A percentile compares a stretch with the other conserved stretches of the same genome.
Conservation (phyloP, 352 stramenopile species). For the Phytopythium mirpurense region DNA sequence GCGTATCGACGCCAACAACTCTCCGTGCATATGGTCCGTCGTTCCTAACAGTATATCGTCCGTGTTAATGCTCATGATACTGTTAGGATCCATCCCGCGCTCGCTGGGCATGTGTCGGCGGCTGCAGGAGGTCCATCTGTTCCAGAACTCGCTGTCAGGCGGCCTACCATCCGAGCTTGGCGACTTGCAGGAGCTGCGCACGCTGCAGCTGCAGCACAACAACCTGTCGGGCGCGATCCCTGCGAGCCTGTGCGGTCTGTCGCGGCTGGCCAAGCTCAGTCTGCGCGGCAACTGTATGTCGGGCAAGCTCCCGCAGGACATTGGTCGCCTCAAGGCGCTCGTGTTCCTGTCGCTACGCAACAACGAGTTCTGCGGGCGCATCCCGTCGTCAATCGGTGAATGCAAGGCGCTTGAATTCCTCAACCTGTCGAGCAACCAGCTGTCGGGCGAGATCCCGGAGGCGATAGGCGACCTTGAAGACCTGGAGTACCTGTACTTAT, state of each 20-base stretch:
- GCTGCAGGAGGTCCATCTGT: slow-evolving; percentile 72
- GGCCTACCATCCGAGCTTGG: slow-evolving; percentile 47
- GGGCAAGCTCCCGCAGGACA: slow-evolving; percentile 49
- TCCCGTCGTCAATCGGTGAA: slow-evolving; percentile 58
- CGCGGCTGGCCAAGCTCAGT: slow-evolving; percentile 61
- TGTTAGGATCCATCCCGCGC: slow-evolving; percentile 33
- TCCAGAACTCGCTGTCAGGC: slow-evolving; percentile 74
- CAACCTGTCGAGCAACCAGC: slow-evolving; percentile 79
- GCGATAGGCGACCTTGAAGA: slow-evolving; percentile 65
- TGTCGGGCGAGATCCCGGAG: slow-evolving; percentile 65
- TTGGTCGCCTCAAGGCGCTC: slow-evolving; percentile 62
- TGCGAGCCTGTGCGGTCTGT: slow-evolving; percentile 42
- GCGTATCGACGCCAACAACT: neutral
- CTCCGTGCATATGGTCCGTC: neutral
- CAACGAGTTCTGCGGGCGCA: slow-evolving; percentile 64
- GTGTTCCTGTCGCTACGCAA: slow-evolving; percentile 84
- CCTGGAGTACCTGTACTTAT: slow-evolving; percentile 83
- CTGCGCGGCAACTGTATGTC: slow-evolving; percentile 75
- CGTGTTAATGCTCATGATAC: no score
- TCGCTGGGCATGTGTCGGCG: slow-evolving; percentile 43
- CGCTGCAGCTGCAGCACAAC: slow-evolving; percentile 81
- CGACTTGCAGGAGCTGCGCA: slow-evolving; percentile 51
- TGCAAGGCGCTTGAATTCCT: slow-evolving; percentile 83
- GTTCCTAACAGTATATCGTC: neutral
- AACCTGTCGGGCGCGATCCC: slow-evolving; percentile 59